phyloP scores from a whole-genome alignment of 495 filamentous ascomycete genomes.

The Penicillium longicatenatum region DNA sequence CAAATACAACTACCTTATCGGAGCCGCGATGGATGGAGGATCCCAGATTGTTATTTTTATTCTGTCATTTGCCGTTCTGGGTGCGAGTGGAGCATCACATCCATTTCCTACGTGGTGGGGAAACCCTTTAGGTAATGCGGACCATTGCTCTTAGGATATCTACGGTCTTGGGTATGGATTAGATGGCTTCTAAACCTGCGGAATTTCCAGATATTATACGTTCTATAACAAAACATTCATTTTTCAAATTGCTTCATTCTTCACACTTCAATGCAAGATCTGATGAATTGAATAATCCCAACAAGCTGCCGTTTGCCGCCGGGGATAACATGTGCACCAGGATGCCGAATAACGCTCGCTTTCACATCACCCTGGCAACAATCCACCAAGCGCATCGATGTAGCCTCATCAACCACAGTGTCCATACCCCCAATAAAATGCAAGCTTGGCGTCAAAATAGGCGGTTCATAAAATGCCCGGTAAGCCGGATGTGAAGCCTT shows the following conservation, averaged over 20 bases:
- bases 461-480: conserved; percentile 8
- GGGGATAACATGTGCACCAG: conserved; percentile 8
- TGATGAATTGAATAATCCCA: conserved; percentile 7
- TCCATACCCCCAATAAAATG: conserved; percentile 13
- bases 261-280: not conserved
- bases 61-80: conserved; percentile 58
- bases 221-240: not conserved
- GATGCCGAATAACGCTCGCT: conserved; percentile 5
- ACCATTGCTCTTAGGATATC: conserved; percentile 10
- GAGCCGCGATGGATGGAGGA: conserved; percentile 57
- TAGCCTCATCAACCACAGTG: conserved; percentile 7
- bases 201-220: too few relatives aligned
- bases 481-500: conserved; percentile 8
- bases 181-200: too few relatives aligned
- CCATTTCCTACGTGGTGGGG: conserved; percentile 51
- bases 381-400: conserved; percentile 6
- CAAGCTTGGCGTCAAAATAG: conserved; percentile 7
- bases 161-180: not conserved
- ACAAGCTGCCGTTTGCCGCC: conserved; percentile 8
- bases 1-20: conserved; percentile 59
- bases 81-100: conserved; percentile 35
- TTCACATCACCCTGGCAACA: conserved; percentile 4
- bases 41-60: conserved; percentile 55
- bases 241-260: not conserved
- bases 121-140: conserved; percentile 29